Percentiles rank a stretch among this genome's conserved stretches.
Evolutionary conservation across 1,284 basidiomycete genomes (phyloP).

Genomic region (Ustilago hordei): DNA sequence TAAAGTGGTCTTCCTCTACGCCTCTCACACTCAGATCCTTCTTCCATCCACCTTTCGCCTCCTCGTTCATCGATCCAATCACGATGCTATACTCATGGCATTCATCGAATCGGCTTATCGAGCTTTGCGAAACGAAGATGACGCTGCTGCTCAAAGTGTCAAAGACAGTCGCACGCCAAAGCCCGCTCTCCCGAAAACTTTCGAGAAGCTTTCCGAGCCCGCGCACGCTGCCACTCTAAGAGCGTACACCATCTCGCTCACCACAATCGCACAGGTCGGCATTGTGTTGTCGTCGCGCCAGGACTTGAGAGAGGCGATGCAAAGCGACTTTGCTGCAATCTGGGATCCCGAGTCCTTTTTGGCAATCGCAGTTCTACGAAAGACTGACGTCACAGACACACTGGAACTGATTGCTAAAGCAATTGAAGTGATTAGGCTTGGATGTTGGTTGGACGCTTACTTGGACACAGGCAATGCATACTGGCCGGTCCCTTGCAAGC

Average conservation of each 20-base stretch:
- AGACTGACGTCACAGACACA: slow-evolving; percentile 14
- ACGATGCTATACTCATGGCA: slow-evolving; percentile 32
- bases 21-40: slow-evolving; percentile 20
- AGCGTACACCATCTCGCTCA: slow-evolving; percentile 19
- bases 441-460: slow-evolving; percentile 30
- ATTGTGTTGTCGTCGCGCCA: slow-evolving; percentile 19
- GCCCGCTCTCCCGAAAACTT: slow-evolving; percentile 8
- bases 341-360: slow-evolving; percentile 44
- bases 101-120: slow-evolving; percentile 37
- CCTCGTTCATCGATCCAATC: slow-evolving; percentile 17
- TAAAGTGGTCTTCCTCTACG: slow-evolving; percentile 37
- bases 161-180: not conserved
- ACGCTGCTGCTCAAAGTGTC: not conserved
- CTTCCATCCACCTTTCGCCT: slow-evolving; percentile 31
- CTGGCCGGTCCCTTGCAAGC: not conserved
- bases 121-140: slow-evolving; percentile 15
- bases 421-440: slow-evolving; percentile 31
- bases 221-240: not conserved
- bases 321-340: slow-evolving; percentile 26
- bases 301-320: slow-evolving; percentile 36
- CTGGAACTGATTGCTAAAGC: slow-evolving; percentile 22
- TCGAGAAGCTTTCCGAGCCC: slow-evolving; percentile 10
- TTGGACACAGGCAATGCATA: not conserved
- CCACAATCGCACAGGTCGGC: slow-evolving; percentile 28
- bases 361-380: slow-evolving; percentile 18